Evolutionary conservation across 2,329 filamentous ascomycete species (phyloP).

Genomic region (Epichloe glyceriae): DNA sequence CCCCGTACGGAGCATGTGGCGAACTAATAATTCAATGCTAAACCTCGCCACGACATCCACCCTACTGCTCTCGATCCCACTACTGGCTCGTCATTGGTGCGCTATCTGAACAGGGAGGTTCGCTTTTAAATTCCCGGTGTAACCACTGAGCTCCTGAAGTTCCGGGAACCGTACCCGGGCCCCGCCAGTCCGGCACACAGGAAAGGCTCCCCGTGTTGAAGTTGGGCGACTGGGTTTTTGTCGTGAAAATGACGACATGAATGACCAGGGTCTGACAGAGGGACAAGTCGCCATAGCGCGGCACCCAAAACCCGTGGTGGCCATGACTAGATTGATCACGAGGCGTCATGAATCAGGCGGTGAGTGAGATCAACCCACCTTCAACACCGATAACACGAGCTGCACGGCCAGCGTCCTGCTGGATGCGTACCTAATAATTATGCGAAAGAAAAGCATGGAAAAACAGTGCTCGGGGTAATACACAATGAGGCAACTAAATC

Average conservation of each 20-base stretch:
- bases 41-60: not conserved
- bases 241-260: conserved; percentile 3
- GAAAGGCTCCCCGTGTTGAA: not conserved
- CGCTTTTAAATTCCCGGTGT: conserved; percentile 1
- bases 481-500: not conserved
- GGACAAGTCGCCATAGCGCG: not conserved
- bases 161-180: conserved; percentile 10
- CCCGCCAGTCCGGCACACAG: conserved; percentile 8
- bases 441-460: not conserved
- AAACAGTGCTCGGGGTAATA: not conserved
- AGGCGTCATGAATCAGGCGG: conserved; percentile 2
- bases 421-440: not conserved
- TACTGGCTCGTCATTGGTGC: not conserved
- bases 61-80: not conserved
- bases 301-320: not conserved
- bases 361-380: not conserved
- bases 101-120: not conserved
- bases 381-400: not conserved
- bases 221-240: not conserved
- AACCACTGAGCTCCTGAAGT: not conserved
- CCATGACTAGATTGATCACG: not conserved
- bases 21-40: not conserved
- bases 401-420: not conserved
- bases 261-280: not conserved
- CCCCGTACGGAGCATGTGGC: not conserved